Base-by-base conservation (phyloP, 2,329 filamentous ascomycete species). In the Diaporthe caulivora region DNA sequence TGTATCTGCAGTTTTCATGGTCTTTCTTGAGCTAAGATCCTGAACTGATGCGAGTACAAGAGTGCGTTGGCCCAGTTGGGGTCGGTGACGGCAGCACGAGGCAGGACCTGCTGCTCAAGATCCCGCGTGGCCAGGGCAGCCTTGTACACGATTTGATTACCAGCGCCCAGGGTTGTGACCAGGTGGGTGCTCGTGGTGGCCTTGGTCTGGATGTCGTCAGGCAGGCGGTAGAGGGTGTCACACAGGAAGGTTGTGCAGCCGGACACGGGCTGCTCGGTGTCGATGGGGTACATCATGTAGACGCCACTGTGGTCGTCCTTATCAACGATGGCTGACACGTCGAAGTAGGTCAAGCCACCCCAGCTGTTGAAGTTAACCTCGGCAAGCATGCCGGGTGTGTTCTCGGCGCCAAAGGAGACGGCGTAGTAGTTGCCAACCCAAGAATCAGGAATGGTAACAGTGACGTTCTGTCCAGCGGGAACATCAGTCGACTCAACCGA, bases 201-300 rank as follows among this genome's bases (percentile, higher is more conserved):
- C 81, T 89, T 87, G 79, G 89, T 91, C 82, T 89, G 86, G 76
- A 90, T 77, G 74, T 91, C 89, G 72, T 91, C 86, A 15, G 84
- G 78, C 21, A 83, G 79, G 81, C 86, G 89, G 85, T 91, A 91
- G 75, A 81, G 84, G 76, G 87, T 89, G 79, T 40, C 57, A 80
- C 85, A 86, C 29, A 82, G 82, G 78, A 83, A 86, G n/a, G 15
- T 64, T 53, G 80, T 77, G 80, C 85, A 86, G 51, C 85, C 85
- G 7, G 83, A 84, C 62, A 80, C 68, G 21, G 83, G 83, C 71
- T 73, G 67, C 70, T 75, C 47, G 18, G 47, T 65, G 37, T 73
- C 74, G n/a, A 77, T 76, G 1, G 83, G 83, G 79, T 81, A 85
- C 73, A 86, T 79, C 78, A 80, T 73, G 78, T 84, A 81, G 67